Evolutionary conservation across 192 early-diverging fungal species (phyloP), one percentile per base, ranked within the genome.

Genomic region (Spizellomyces sp.): DNA sequence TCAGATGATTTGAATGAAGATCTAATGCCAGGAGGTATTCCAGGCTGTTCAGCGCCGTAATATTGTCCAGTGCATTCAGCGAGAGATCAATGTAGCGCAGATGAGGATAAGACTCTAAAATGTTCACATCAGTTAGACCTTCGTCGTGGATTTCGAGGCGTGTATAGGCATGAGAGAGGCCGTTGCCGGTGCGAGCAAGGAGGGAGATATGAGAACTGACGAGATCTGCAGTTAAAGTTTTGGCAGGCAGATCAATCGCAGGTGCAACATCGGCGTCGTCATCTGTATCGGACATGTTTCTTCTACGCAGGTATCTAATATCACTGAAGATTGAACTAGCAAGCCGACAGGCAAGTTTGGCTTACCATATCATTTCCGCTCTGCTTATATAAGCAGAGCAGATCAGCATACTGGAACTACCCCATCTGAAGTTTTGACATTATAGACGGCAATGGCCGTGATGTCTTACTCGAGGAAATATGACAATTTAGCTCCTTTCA

Each of bases 111-210:
- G 55, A 61, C 41, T 80, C 77, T 36, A 86, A 56, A 6, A 72
- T 48, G n/a, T 76, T 74, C 41, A 86, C 67, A 47, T 83, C 73
- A 17, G 80, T 82, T 48, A 86, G 66, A 7, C 54, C 72, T 52
- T 75, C 71, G 15, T 52, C 62, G 65, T 80, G 78, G 27, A 83
- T 69, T 44, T 81, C 79, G 41, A 86, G 76, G n/a, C 79, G 61
- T 21, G 85, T 86, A 66, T 80, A 86, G 6, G 85, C 85, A 68
- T 83, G 82, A 21, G 75, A 75, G 52, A 84, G 74, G 42, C 85
- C 85, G 54, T 79, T 80, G 36, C 80, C 85, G 9, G 85, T 86
- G 10, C 85, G 70, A 0, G 82, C 74, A 42, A 86, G 76, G 17
- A 86, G 67, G 17, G 84, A 83, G 45, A 86, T 70, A 68, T 68